Base-by-base conservation (phyloP, 116 monocot species). In the Phalaenopsis hybrid region DNA sequence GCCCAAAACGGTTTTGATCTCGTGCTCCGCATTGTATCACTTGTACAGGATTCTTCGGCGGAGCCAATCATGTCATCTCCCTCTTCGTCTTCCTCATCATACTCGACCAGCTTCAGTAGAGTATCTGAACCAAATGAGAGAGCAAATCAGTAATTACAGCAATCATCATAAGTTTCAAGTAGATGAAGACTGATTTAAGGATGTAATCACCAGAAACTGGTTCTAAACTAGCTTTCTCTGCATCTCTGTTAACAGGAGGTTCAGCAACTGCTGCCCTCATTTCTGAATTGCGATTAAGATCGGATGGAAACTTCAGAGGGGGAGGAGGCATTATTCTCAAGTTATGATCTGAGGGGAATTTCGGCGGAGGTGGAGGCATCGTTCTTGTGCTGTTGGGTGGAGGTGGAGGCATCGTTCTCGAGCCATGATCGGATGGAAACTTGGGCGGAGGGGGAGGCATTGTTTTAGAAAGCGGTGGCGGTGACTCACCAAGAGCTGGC, bases 71-170 rank as follows among this genome's bases (percentile, higher is more conserved):
- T 20, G 17, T 84, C 92, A 28, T 94, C 94, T 9, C 83, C 90
- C 25, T 97, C 94, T 8, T 37, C 37, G 3, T 96, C 96, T 18
- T 97, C 97, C 2, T 94, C 94, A 25, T 92, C 95, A 82, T 99
- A 95, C 68, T 99, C 95, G 81, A 91, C 83, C 23, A 99, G 89
- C 86, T 92, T 92, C 82, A 93, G 84, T 76, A 99, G 59, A 25
- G 89, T 89, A 84, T 87, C 95, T 95, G 81, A 15, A 82, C n/a
- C 52, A 68, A 79, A 58, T 28, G 34, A 76, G 76, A 52, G 46
- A 51, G 8, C 55, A 13, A 21, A 45, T 55, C 55, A 81, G 15
- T 43, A 44, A 58, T 63, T 23, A 25, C 63, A 63, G 20, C 7
- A 23, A 63, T 25, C 25, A 9, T 48, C 37, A 59, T 63, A 63